Base-by-base conservation (phyloP, 2,329 filamentous ascomycete species). In the Paecilomyces dactylethromorphus region DNA sequence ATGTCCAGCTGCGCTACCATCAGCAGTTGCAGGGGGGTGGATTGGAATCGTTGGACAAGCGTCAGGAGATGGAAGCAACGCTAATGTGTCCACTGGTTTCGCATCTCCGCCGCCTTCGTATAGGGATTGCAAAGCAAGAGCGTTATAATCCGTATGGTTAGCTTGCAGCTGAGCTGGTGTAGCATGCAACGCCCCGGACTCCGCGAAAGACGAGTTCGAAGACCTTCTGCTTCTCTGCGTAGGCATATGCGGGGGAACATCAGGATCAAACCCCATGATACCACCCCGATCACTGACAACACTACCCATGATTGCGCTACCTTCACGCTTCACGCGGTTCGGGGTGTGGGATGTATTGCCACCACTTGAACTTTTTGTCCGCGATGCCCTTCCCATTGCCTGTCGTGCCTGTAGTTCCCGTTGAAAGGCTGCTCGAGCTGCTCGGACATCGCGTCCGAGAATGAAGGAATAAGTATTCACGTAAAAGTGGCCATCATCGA, bases 401-500 rank as follows among this genome's bases (percentile, higher is more conserved):
- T 79, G 75, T 62, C 74, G 70, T 52, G 69, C 73, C 64, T 78
- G 74, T 54, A 74, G 67, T 61, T 79, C 76, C 63, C 75, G 71
- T 58, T 77, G 75, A 59, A 76, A 73, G 31, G 79, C 79, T 13
- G 76, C 75, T 53, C 77, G 74, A 26, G 77, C 78, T 6, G 80
- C 81, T 60, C 79, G 77, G 54, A 84, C 77, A 71, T 87, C 84
- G 68, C 85, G 82, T 50, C 84, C 84, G n/a, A 88, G 75, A 55
- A 84, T 81, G 58, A 87, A 82, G 31, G 82, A 81, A 65, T 84
- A 84, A 5, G 84, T 87, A 62, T 83, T 85, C 74, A 87, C 83
- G 68, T 86, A 87, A 68, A 85, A 87, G 66, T 85, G 83, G 56
- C 85, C 84, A 71, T 88, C 85, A 56, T 83, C 79, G 68, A 88